phyloP scores from a whole-genome alignment of 192 early-diverging fungal genomes.

The Neocallimastix lanati region DNA sequence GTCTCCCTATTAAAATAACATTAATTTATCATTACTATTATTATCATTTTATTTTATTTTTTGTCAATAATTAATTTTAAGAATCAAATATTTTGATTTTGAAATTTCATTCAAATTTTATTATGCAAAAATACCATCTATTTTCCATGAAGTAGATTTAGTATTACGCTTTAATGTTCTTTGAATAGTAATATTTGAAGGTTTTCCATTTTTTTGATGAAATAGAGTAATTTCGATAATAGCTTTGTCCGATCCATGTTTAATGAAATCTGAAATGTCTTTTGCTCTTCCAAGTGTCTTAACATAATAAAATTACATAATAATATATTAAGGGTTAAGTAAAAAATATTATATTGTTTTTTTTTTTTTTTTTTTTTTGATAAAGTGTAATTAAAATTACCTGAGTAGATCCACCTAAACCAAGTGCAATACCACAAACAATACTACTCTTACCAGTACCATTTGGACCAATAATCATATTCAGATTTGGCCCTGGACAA shows the following conservation, averaged over 20 bases:
- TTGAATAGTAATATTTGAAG: constrained; percentile 27
- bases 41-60: too few relatives aligned
- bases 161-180: constrained; percentile 37
- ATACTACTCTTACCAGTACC: constrained; percentile 92
- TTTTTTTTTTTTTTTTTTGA: too few relatives aligned
- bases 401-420: constrained; percentile 57
- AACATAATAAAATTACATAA: not conserved
- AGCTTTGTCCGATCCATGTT: constrained; percentile 62
- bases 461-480: constrained; percentile 94
- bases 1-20: constrained; percentile 39
- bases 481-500: constrained; percentile 76
- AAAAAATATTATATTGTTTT: too few relatives aligned
- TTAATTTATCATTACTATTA: too few relatives aligned
- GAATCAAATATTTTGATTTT: too few relatives aligned
- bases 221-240: constrained; percentile 77
- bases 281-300: constrained; percentile 72
- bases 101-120: too few relatives aligned
- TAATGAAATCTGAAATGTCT: constrained; percentile 80
- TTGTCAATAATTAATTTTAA: too few relatives aligned
- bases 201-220: constrained; percentile 3
- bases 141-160: constrained; percentile 55
- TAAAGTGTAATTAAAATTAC: constrained; percentile 1
- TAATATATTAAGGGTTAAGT: too few relatives aligned
- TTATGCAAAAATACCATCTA: constrained; percentile 51
- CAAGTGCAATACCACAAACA: constrained; percentile 90